Base-by-base conservation (phyloP, 148 eudicot genomes). In the Silene conica region DNA sequence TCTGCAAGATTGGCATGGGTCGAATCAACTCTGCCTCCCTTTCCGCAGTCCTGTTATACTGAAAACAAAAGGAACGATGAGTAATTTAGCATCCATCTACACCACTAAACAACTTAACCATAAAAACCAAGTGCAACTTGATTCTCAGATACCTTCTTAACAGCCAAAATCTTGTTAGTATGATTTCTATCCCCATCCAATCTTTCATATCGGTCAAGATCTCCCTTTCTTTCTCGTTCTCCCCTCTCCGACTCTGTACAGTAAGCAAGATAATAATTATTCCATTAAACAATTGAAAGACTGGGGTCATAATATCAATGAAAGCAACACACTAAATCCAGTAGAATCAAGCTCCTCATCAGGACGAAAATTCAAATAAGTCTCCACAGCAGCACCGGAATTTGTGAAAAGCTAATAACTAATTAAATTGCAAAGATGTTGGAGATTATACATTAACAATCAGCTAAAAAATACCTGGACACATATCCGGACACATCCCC, bases 41-140 rank as follows among this genome's bases (percentile, higher is more conserved):
- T 82, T 92, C 99, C 23, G 97, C 99, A 34, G 99, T 92, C 83
- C 99, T 95, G 71, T 80, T 95, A 76, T 95, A 95, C 99, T 95
- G 98, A 52, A 86, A 83, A 20, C 43, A 34, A 38, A 38, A 67
- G n/a, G 26, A 5, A 70, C 48, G 46, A 21, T 26, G 62, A 65
- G 56, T 20, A 22, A 72, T 63, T 75, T 52, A 71, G 76, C 48
- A 81, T 26, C 31, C 60, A 38, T 55, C 62, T 59, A 19, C 20
- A 28, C 57, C 34, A 70, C 28, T 26, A 9, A 31, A 22, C 38
- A 57, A 2, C 61, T 56, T 46, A 50, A 31, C 57, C 64, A 16
- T 3, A 46, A 18, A 18, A 68, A 41, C 1, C 28, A 64, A 63
- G 64, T 19, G 70, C 34, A 34, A 23, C 38, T 45, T 65, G 76